Evolutionary conservation across 176 grass and related monocot species (phyloP), one percentile per base, ranked within the genome.

Genomic region (Dendrocalamus sinicus): DNA sequence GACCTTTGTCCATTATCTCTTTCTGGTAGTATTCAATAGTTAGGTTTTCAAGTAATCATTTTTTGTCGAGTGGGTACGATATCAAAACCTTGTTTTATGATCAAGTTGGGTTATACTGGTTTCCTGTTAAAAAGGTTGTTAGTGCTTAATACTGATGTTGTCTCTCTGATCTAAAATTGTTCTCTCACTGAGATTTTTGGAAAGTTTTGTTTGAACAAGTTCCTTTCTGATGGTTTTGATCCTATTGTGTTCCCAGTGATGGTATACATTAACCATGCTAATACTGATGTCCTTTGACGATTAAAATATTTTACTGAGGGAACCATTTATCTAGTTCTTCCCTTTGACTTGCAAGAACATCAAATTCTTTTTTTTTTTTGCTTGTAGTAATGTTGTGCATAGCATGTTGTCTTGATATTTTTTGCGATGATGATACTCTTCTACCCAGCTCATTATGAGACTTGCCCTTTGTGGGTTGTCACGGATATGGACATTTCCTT

Each of bases 371-470:
- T 41, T 3, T 16, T 23, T 40, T 1, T 67, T 7, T 43, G 0
- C 4, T 51, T 55, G 0, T 46, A 11, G 1, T 24, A 47, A 22
- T 50, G 4, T 35, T 44, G 19, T 40, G 6, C 3, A 22, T 37
- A 22, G 41, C 12, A 48, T 15, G 6, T 26, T 64, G 28, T 73
- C 20, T 58, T 90, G 83, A 79, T 86, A 28, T 79, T 40, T 67
- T 78, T 86, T 86, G 81, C 23, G 24, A 67, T 91, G 85, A 80
- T 81, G 80, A 91, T 74, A 88, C 61, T 75, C 6, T 91, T 87
- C 67, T 89, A 93, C 91, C 93, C 93, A 95, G 91, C 93, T 95
- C 91, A 95, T 95, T 95, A 93, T 95, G 91, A 95, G 62, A 93
- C 89, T 51, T 85, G 9, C 67, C 86, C 91, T 91, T 70, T 93